These are phyloP conservation scores for Aspergillus wentii DNA, from an alignment of 495 filamentous ascomycete genomes.

Conservation along the genomic window DNA sequence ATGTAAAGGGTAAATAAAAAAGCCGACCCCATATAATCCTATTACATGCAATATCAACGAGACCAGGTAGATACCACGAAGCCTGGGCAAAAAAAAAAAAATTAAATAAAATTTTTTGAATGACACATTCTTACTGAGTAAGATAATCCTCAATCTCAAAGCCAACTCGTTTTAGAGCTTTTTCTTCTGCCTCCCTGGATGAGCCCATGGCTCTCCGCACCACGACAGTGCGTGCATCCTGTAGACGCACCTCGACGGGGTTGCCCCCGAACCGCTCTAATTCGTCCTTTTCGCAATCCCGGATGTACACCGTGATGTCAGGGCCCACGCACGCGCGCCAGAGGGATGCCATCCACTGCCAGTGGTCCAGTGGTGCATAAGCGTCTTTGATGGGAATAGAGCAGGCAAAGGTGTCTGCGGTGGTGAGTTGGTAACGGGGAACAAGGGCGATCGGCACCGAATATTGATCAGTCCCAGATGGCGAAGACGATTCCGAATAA, in stretches of 20 bases:
- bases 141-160: conserved; percentile 86
- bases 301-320: conserved; percentile 73
- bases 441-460: conserved; percentile 65
- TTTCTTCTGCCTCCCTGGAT: conserved; percentile 52
- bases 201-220: conserved; percentile 43
- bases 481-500: conserved; percentile 19
- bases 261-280: conserved; percentile 33
- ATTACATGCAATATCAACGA: too few relatives aligned
- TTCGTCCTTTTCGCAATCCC: conserved; percentile 42
- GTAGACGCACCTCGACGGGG: conserved; percentile 47
- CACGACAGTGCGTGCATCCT: conserved; percentile 52
- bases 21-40: too few relatives aligned
- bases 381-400: conserved; percentile 68
- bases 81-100: too few relatives aligned
- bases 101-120: too few relatives aligned
- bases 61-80: too few relatives aligned
- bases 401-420: conserved; percentile 67
- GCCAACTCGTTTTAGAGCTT: conserved; percentile 62
- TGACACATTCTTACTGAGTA: conserved; percentile 36
- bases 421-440: conserved; percentile 70
- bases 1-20: too few relatives aligned
- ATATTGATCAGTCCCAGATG: conserved; percentile 9
- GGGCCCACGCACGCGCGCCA: conserved; percentile 86
- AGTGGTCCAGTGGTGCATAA: conserved; percentile 83
- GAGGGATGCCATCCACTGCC: conserved; percentile 96